Base-by-base conservation (phyloP, 176 grass and related monocot species). In the Rhynchospora breviuscula region DNA sequence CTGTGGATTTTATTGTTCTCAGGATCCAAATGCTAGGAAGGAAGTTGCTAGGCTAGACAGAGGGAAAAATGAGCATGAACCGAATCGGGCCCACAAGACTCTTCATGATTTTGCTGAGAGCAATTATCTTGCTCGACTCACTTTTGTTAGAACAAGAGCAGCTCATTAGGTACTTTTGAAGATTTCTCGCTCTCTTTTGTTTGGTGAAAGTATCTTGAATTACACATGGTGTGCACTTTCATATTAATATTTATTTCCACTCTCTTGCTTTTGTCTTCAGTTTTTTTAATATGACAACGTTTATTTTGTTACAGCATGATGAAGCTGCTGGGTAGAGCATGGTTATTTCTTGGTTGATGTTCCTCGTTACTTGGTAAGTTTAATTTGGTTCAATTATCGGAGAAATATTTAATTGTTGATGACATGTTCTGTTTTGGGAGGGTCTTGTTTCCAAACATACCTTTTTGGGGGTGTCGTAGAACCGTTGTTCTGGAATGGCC, bases 81-180 rank as follows among this genome's bases (percentile, higher is more conserved):
- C 84, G 56, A 84, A 86, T 22, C 81, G 95, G 21, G 31, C 89
- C 77, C 92, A 91, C 79, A 88, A 90, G 22, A 91, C 87, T 11
- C 70, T 93, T 7, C 92, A 98, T 85, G 92, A 98, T 95, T 98
- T 95, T 88, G 95, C 95, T 12, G 95, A 93, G 82, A 93, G 86
- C 54, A 98, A 89, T 80, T 98, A 95, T 80, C 68, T 98, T 63
- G 88, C 79, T 70, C 79, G 82, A 79, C 93, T 98, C 47, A 72
- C 85, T 72, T 95, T 90, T 88, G 91, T 98, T 56, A 86, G 81
- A 69, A 95, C 79, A 70, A 86, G 48, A 84, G 88, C 75, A 54
- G 47, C 22, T 53, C 72, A 26, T 54, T 76, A 76, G 72, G 72
- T 76, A 76, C 56, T 45, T 62, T 44, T 62, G 33, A 80, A 61